phyloP scores from a whole-genome alignment of 257 asterid genomes.

The Penstemon newberryi region DNA sequence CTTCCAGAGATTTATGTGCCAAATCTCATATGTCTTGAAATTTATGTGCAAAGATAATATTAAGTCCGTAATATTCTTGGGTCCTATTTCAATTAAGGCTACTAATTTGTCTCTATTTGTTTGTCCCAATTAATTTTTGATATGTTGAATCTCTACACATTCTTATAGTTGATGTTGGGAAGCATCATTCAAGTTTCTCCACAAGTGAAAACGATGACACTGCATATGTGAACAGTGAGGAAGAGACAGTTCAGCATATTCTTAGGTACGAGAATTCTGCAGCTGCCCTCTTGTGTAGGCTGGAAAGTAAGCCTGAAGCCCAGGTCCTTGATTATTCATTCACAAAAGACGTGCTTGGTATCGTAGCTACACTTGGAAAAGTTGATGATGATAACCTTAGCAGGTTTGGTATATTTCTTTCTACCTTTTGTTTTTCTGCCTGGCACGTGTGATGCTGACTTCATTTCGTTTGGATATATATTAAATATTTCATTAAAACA shows the following conservation, averaged over 20 bases:
- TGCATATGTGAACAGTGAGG: slow-evolving; percentile 39
- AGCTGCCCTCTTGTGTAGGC: slow-evolving; percentile 54
- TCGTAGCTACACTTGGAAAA: slow-evolving; percentile 75
- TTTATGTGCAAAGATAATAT: slow-evolving; percentile 3
- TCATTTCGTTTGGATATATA: not conserved
- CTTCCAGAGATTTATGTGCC: not conserved
- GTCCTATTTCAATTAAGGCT: slow-evolving; percentile 18
- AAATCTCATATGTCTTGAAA: slow-evolving; percentile 9
- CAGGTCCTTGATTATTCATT: slow-evolving; percentile 43
- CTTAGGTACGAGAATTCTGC: slow-evolving; percentile 57
- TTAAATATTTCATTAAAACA: no score
- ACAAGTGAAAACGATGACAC: slow-evolving; percentile 33
- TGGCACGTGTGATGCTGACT: slow-evolving; percentile 11
- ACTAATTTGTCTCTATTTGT: slow-evolving; percentile 8
- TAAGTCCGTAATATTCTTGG: slow-evolving; percentile 13
- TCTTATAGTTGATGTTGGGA: slow-evolving; percentile 59
- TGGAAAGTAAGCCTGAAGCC: slow-evolving; percentile 45
- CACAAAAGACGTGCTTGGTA: slow-evolving; percentile 65
- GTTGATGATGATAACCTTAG: slow-evolving; percentile 66
- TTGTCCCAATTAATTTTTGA: slow-evolving; percentile 4
- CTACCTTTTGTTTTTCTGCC: slow-evolving; percentile 25
- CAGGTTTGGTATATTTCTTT: slow-evolving; percentile 53
- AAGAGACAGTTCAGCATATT: slow-evolving; percentile 47
- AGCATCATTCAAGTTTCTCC: slow-evolving; percentile 39
- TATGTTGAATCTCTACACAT: slow-evolving; percentile 19